Percentiles rank a stretch among this genome's conserved stretches.
These are phyloP conservation scores for Syzygium aqueum DNA, from an alignment of 345 rosid species.

Conservation along the genomic window DNA sequence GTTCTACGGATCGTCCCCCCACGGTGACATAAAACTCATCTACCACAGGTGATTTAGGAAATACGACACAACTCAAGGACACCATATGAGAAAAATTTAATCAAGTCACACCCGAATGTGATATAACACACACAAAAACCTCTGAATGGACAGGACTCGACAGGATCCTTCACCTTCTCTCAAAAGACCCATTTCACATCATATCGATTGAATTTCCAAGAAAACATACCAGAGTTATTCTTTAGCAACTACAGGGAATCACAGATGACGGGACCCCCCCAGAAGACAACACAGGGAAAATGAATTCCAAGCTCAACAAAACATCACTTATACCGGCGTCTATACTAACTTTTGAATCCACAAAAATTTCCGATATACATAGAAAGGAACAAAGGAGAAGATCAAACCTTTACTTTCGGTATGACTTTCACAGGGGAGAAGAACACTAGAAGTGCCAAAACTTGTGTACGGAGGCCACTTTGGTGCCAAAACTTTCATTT, in stretches of 20 bases:
- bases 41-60: no score
- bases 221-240: not conserved
- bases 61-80: not conserved
- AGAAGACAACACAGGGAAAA: not conserved
- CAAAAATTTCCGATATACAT: no score
- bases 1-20: no score
- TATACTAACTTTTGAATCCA: no score
- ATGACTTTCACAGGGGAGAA: constrained; percentile 94
- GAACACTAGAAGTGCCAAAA: no score
- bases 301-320: no score
- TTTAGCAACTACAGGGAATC: not conserved
- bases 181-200: not conserved
- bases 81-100: not conserved
- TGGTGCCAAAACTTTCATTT: no score
- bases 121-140: not conserved
- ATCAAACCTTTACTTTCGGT: constrained; percentile 72
- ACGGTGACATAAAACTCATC: no score
- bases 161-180: not conserved
- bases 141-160: not conserved
- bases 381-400: not conserved
- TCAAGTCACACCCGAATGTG: not conserved
- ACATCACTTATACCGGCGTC: no score
- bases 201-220: not conserved
- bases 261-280: not conserved
- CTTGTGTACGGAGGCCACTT: no score